These are phyloP conservation scores for Beverwykella pulmonaria DNA, from an alignment of 495 filamentous ascomycete genomes.

Conservation along the genomic window DNA sequence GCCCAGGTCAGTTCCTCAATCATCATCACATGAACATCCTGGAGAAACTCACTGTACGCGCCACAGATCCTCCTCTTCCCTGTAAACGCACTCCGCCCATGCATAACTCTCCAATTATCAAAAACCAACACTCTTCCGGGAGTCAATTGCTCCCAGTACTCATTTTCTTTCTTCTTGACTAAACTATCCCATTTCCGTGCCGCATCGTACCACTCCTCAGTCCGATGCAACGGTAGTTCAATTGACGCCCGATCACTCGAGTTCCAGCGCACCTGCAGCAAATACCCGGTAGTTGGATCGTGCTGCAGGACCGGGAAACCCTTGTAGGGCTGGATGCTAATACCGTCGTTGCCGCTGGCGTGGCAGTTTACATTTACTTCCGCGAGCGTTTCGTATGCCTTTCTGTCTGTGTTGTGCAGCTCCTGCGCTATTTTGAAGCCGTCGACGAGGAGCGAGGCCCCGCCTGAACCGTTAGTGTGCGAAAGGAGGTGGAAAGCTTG, in stretches of 20 bases:
- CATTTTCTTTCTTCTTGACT: constrained; percentile 51
- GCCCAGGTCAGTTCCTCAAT: background rate
- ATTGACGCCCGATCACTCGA: constrained; percentile 78
- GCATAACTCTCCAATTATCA: constrained; percentile 93
- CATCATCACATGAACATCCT: too few species aligned
- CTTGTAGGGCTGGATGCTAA: constrained; percentile 69
- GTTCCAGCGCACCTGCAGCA: constrained; percentile 85
- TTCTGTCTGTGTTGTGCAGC: constrained; percentile 53
- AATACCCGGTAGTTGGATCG: constrained; percentile 44
- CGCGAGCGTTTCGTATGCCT: constrained; percentile 57
- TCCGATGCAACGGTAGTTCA: constrained; percentile 44
- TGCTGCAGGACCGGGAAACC: constrained; percentile 70
- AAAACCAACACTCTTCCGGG: constrained; percentile 88
- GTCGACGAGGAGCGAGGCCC: constrained; percentile 77
- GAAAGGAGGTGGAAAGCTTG: constrained; percentile 89
- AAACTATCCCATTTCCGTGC: constrained; percentile 50
- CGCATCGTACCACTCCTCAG: constrained; percentile 72
- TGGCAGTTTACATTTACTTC: constrained; percentile 65
- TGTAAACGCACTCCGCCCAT: constrained; percentile 78
- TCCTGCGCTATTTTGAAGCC: constrained; percentile 71
- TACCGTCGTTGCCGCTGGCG: constrained; percentile 80
- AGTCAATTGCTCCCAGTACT: constrained; percentile 75
- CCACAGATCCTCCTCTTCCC: constrained; percentile 87
- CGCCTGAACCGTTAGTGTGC: constrained; percentile 68
- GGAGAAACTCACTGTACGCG: constrained; percentile 82